Evolutionary conservation across 331 rosid genomes (phyloP).

Genomic region (Dryas integrifolia): DNA sequence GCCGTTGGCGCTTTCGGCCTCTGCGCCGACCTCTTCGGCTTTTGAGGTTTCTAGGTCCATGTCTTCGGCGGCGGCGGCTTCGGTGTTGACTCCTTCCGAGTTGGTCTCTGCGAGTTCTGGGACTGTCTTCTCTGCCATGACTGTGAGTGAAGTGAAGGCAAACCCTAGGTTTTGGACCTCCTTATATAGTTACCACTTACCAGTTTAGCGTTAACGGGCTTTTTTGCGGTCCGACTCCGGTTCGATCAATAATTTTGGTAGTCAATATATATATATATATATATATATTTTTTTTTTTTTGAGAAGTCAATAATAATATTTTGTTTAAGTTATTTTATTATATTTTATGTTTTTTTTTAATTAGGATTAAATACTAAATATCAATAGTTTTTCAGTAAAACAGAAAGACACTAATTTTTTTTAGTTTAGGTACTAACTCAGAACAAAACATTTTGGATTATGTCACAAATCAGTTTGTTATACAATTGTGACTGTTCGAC

Average conservation of each 20-base stretch:
- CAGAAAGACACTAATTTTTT: too few relatives aligned
- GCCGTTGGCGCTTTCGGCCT: constrained; percentile 10
- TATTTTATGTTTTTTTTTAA: too few relatives aligned
- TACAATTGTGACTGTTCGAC: too few relatives aligned
- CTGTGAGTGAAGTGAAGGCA: neutral
- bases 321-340: too few relatives aligned
- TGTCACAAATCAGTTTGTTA: too few relatives aligned
- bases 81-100: constrained; percentile 10
- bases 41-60: constrained; percentile 38
- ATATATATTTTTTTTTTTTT: too few relatives aligned
- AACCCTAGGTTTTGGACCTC: constrained; percentile 22
- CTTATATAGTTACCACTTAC: neutral
- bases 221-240: neutral
- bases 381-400: too few relatives aligned
- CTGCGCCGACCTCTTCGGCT: constrained; percentile 1
- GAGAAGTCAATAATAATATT: too few relatives aligned
- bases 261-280: too few relatives aligned
- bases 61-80: constrained; percentile 20
- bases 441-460: too few relatives aligned
- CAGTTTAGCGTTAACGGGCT: neutral
- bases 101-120: constrained; percentile 21
- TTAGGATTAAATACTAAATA: too few relatives aligned
- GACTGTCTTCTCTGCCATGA: constrained; percentile 37
- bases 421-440: too few relatives aligned
- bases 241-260: neutral